Evolutionary conservation across 176 grass and related monocot genomes (phyloP).

Genomic region (Raddia distichophylla): DNA sequence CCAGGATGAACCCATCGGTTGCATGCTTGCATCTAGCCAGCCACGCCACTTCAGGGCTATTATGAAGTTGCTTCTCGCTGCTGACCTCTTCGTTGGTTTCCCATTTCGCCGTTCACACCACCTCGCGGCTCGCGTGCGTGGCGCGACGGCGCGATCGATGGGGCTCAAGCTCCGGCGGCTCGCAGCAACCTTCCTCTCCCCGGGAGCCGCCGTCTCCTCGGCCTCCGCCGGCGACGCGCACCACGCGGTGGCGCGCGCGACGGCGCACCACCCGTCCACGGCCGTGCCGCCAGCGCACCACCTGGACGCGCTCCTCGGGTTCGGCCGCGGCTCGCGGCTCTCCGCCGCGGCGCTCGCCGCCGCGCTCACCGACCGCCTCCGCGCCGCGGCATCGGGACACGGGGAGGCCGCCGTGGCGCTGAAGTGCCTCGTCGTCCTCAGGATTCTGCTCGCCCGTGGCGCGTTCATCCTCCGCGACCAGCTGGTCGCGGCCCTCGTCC

Average conservation of each 20-base stretch:
- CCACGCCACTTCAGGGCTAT: neutral
- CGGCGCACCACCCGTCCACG: conserved; percentile 64
- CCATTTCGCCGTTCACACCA: neutral
- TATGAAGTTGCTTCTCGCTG: neutral
- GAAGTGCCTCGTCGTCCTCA: conserved; percentile 76
- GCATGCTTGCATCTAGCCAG: neutral
- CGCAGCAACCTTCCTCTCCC: conserved; percentile 55
- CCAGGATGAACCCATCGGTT: neutral
- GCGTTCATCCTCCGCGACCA: conserved; percentile 92
- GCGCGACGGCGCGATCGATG: conserved; percentile 35
- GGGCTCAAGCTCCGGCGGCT: conserved; percentile 64
- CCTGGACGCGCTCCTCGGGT: conserved; percentile 77
- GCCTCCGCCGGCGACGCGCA: conserved; percentile 48
- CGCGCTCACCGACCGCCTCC: conserved; percentile 64
- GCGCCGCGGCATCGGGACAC: conserved; percentile 43
- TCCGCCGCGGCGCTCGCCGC: conserved; percentile 54
- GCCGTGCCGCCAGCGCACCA: conserved; percentile 52
- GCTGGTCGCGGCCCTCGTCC: conserved; percentile 55
- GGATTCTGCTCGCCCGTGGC: conserved; percentile 59
- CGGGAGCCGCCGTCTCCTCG: neutral
- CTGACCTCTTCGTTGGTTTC: conserved; percentile 6
- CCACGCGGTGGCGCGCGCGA: conserved; percentile 66
- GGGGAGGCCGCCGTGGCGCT: conserved; percentile 68
- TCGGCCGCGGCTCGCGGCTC: conserved; percentile 80
- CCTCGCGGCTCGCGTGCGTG: neutral